Evolutionary conservation across 169 alveolate genomes (phyloP).

Genomic region (Plasmodium inui): DNA sequence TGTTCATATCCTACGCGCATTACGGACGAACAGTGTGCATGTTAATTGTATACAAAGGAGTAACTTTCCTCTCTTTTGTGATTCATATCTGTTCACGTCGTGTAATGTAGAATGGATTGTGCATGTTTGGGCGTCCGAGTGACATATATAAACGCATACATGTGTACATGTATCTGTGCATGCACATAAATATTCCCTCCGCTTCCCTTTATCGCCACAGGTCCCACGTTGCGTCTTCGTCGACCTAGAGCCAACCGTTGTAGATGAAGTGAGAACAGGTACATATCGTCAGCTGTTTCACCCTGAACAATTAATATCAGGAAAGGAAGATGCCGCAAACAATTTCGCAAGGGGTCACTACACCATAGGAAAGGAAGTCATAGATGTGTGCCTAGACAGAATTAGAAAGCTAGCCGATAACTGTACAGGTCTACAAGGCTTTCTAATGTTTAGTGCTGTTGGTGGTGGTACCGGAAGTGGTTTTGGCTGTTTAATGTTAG

Average conservation of each 20-base stretch:
- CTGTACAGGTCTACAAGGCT: constrained; percentile 99
- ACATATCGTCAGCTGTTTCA: constrained; percentile 97
- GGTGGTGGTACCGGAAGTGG: constrained; percentile 99
- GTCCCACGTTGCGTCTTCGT: constrained; percentile 97
- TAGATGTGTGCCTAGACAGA: constrained; percentile 96
- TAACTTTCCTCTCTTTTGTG: background rate
- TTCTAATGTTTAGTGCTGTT: constrained; percentile 98
- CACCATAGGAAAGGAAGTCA: constrained; percentile 97
- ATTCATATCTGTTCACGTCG: background rate
- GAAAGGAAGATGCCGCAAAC: constrained; percentile 99
- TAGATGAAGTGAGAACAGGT: constrained; percentile 99
- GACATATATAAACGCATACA: background rate
- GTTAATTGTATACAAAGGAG: background rate
- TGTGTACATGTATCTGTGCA: background rate
- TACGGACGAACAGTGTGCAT: background rate
- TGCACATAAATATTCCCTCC: background rate
- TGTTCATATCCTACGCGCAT: background rate
- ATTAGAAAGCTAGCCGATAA: constrained; percentile 99
- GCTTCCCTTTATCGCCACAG: constrained; percentile 15
- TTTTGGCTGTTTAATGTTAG: constrained; percentile 97
- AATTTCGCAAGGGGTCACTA: constrained; percentile 99
- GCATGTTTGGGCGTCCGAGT: background rate
- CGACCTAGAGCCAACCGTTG: constrained; percentile 98
- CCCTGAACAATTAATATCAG: constrained; percentile 98
- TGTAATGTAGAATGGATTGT: background rate